Evolutionary conservation across 208 protist species (phyloP).

Genomic region (Sergeia podlipaevii): DNA sequence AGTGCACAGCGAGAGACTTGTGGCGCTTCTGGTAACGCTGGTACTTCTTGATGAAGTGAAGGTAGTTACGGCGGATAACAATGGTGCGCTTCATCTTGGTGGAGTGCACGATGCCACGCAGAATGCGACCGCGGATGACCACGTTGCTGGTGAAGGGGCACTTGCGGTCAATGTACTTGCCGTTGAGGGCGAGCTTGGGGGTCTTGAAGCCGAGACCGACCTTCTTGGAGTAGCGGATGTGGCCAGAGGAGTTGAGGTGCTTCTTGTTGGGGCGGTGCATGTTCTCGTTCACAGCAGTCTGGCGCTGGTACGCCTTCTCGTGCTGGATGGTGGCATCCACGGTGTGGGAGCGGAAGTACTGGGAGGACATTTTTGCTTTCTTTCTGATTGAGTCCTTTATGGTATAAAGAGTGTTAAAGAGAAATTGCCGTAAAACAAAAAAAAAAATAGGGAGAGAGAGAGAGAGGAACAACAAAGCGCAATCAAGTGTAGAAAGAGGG

Average conservation of each 20-base stretch:
- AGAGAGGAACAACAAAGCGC: no score
- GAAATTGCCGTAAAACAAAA: no score
- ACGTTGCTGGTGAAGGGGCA: slow-evolving; percentile 99
- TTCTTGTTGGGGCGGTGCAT: slow-evolving; percentile 45
- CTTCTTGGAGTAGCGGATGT: slow-evolving; percentile 95
- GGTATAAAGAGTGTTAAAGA: no score
- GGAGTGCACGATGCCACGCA: slow-evolving; percentile 97
- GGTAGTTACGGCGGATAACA: slow-evolving; percentile 99
- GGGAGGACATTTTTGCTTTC: slow-evolving; percentile 12
- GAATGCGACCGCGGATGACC: slow-evolving; percentile 99
- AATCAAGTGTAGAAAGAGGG: no score
- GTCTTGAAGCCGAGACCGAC: slow-evolving; percentile 99
- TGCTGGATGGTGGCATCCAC: slow-evolving; percentile 79
- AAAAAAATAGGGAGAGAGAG: no score
- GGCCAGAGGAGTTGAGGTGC: slow-evolving; percentile 67
- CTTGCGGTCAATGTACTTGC: slow-evolving; percentile 99
- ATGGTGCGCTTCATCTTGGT: slow-evolving; percentile 99
- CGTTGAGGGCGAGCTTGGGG: slow-evolving; percentile 97
- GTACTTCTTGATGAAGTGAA: slow-evolving; percentile 99
- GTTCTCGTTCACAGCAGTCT: slow-evolving; percentile 91
- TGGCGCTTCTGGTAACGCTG: slow-evolving; percentile 99
- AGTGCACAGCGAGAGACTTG: slow-evolving; percentile 98
- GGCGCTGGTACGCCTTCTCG: slow-evolving; percentile 91
- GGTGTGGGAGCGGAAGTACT: slow-evolving; percentile 16
- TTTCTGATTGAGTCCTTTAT: no score